phyloP scores from a whole-genome alignment of 2,329 filamentous ascomycete species.

The Talaromyces sp. region DNA sequence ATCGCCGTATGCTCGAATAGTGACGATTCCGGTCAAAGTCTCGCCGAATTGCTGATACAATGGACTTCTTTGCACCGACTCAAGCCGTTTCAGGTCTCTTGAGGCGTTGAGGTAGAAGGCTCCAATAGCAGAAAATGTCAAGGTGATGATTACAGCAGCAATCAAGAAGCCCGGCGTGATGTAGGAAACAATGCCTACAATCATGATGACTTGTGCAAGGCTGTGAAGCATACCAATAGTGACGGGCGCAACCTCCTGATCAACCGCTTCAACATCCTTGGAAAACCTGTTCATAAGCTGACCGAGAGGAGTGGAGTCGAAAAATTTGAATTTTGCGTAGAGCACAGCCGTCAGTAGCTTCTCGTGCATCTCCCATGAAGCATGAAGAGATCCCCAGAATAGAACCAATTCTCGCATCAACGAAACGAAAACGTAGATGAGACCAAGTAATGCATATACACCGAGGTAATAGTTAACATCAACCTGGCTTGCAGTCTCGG shows the following conservation, averaged over 20 bases:
- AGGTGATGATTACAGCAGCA: slow-evolving; percentile 76
- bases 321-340: slow-evolving; percentile 93
- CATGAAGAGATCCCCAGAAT: slow-evolving; percentile 85
- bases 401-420: slow-evolving; percentile 79
- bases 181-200: slow-evolving; percentile 75
- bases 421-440: slow-evolving; percentile 73
- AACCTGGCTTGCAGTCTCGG: slow-evolving; percentile 47
- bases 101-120: slow-evolving; percentile 87
- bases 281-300: slow-evolving; percentile 98
- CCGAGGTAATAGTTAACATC: slow-evolving; percentile 78
- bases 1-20: slow-evolving; percentile 93
- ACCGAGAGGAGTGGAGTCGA: slow-evolving; percentile 90
- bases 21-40: slow-evolving; percentile 89
- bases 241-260: slow-evolving; percentile 91
- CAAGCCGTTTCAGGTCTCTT: slow-evolving; percentile 89
- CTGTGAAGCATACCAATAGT: slow-evolving; percentile 72
- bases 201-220: slow-evolving; percentile 68
- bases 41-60: slow-evolving; percentile 98
- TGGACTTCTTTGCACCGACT: slow-evolving; percentile 89
- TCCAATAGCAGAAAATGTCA: slow-evolving; percentile 76
- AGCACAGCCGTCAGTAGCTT: slow-evolving; percentile 72
- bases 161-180: slow-evolving; percentile 91
- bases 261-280: slow-evolving; percentile 90
- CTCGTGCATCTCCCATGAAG: slow-evolving; percentile 78
- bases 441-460: slow-evolving; percentile 74